Evolutionary conservation across 208 protist genomes (phyloP), one percentile per base, ranked within the genome.

Genomic region (Wallacemonas collosoma): DNA sequence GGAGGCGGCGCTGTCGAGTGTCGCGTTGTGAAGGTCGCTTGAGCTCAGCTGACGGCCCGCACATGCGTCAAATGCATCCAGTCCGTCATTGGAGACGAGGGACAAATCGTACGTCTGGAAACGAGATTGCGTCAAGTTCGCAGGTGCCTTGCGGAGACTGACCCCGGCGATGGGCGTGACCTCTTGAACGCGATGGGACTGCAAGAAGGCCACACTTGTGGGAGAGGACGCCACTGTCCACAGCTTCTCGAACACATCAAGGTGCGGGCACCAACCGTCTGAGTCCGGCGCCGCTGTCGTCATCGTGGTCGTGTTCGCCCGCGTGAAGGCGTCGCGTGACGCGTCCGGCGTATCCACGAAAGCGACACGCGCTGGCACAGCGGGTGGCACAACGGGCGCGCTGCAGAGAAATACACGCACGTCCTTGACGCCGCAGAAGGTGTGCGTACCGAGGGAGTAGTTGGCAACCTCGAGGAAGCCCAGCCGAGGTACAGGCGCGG

Each of bases 21-120:
- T 26, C 26, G 26, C 14, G 17, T 58, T 43, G 48, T 2, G 6
- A 56, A 26, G 9, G 41, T 40, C 43, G n/a, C 41, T 74, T n/a
- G 4, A 41, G 6, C 41, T 39, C 12, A 39, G 57, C 57, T 39
- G 38, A 8, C 0, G 15, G 39, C 38, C 60, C 35, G 66, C 66
- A n/a, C 40, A 15, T 2, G 53, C 53, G 14, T 71, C 68, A n/a
- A 73, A 64, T 38, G 54, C 51, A 48, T 55, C 45, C 5, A 55
- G 45, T 5, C 51, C 51, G 47, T 69, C 51, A 48, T 56, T 69
- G 48, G 11, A 44, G 14, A 41, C 64, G 35, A 82, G 71, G 0
- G 88, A 93, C 2, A 93, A 67, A 56, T 93, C 88, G 57, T 88
- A 93, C 11, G 77, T 82, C 60, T 93, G 88, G 72, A 90, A 93